phyloP scores from a whole-genome alignment of 2,329 filamentous ascomycete species.

The Fusarium circinatum region DNA sequence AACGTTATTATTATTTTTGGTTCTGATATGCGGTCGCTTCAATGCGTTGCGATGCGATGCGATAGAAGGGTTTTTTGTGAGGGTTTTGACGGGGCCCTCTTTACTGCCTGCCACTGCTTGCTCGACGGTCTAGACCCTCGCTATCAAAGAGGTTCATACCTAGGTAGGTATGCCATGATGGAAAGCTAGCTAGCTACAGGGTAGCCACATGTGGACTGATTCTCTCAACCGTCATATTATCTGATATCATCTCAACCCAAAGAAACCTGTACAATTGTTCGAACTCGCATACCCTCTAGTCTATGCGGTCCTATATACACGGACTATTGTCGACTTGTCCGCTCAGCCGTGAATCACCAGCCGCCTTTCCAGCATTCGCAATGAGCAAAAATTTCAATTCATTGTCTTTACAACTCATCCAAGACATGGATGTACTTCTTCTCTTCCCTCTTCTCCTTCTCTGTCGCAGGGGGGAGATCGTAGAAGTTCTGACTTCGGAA shows the following conservation, averaged over 20 bases:
- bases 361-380: constrained; percentile 30
- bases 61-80: constrained; percentile 19
- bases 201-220: constrained; percentile 12
- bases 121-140: constrained; percentile 12
- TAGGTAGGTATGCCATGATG: not conserved
- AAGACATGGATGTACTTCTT: constrained; percentile 96
- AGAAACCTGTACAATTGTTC: constrained; percentile 46
- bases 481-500: constrained; percentile 91
- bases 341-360: constrained; percentile 21
- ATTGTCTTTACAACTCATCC: constrained; percentile 76
- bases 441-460: constrained; percentile 93
- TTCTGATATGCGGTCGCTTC: not conserved
- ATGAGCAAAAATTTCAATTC: constrained; percentile 20
- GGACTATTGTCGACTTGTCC: constrained; percentile 37
- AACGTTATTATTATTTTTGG: not conserved
- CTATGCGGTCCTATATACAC: constrained; percentile 49
- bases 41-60: not conserved
- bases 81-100: constrained; percentile 30
- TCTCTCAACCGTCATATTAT: not conserved
- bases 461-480: constrained; percentile 92
- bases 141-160: not conserved
- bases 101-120: not conserved
- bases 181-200: constrained; percentile 25
- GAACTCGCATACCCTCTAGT: constrained; percentile 44
- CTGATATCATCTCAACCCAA: constrained; percentile 32